Evolutionary conservation across 1,284 basidiomycete genomes (phyloP), one percentile per base, ranked within the genome.

Genomic region (Sporisorium graminicola): DNA sequence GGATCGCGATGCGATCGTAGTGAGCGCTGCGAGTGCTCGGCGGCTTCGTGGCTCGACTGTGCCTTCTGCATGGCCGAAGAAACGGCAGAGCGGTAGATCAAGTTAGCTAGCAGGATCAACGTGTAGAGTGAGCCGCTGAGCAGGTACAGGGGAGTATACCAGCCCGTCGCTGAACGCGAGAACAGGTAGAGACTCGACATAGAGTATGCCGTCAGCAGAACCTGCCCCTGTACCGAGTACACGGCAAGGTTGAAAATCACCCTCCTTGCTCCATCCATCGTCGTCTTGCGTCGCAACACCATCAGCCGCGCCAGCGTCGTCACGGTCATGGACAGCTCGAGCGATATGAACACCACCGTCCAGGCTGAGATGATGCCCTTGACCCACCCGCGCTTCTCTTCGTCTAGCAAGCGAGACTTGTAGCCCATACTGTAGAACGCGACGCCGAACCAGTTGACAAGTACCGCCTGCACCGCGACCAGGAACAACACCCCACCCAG

Each of bases 191-290:
- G 33, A 22, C 56, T 49, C 14, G 60, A 46, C 33, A 75, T 29
- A 22, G 51, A 53, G 35, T 51, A 53, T 0, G n/a, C 35, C 1
- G 64, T 67, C 27, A 75, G 26, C 16, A 62, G 18, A 8, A 58
- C 20, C 22, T 75, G 73, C 2, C 73, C 73, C 14, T 70, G 73
- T 0, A 75, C 44, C 18, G 66, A 70, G 51, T 75, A 71, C 14
- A 70, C 49, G 1, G 64, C 67, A 0, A 75, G 43, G 6, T 42
- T 47, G 50, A 70, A 60, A 2, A 75, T 44, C 4, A 75, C 58
- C 9, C 51, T 20, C 5, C 57, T 14, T 0, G 73, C 63, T 0
- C 46, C 31, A 33, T 70, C 67, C 63, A 70, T 63, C 10, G 44
- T 57, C 2, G 65, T 66, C 40, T 55, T 51, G 2, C 46, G 24